Conservation (phyloP, 1,284 basidiomycete genomes). For the Malassezia pachydermatis region DNA sequence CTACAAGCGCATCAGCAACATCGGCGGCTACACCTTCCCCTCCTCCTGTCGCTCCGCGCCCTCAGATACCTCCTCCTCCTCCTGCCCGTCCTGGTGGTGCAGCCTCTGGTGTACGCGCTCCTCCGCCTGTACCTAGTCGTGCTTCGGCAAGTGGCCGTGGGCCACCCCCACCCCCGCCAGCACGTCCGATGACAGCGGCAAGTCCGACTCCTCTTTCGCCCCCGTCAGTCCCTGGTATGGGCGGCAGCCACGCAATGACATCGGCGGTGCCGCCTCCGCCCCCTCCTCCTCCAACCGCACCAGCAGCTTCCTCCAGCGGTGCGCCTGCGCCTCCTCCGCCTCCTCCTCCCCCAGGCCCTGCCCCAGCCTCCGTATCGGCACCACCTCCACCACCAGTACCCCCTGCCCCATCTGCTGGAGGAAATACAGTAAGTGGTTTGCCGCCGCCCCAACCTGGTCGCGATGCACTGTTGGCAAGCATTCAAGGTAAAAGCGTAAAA, state of each 20-base stretch:
- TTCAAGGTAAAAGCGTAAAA: constrained; percentile 62
- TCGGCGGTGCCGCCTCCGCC: constrained; percentile 1
- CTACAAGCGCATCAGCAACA: background rate
- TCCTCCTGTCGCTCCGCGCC: constrained; percentile 22
- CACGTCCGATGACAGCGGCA: too few relatives aligned
- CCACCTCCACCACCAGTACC: constrained; percentile 48
- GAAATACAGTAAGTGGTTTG: constrained; percentile 15
- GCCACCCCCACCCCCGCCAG: constrained; percentile 1
- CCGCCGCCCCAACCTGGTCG: constrained; percentile 47
- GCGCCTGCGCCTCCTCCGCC: constrained; percentile 7
- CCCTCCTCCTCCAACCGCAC: constrained; percentile 3
- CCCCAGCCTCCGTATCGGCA: constrained; percentile 25
- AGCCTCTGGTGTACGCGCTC: background rate
- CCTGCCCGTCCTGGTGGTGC: constrained; percentile 17
- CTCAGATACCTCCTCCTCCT: constrained; percentile 20
- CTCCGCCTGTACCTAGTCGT: constrained; percentile 11
- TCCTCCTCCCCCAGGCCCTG: constrained; percentile 7
- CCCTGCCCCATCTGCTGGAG: constrained; percentile 36
- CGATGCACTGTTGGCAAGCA: constrained; percentile 58
- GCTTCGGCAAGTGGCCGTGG: background rate
- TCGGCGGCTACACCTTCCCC: constrained; percentile 15
- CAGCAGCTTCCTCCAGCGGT: background rate
- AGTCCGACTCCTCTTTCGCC: background rate
- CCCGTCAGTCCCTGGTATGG: background rate
- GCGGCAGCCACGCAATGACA: background rate